Evolutionary conservation across 2,329 filamentous ascomycete species (phyloP), one percentile per base, ranked within the genome.

Genomic region (Botryotinia narcissicola): DNA sequence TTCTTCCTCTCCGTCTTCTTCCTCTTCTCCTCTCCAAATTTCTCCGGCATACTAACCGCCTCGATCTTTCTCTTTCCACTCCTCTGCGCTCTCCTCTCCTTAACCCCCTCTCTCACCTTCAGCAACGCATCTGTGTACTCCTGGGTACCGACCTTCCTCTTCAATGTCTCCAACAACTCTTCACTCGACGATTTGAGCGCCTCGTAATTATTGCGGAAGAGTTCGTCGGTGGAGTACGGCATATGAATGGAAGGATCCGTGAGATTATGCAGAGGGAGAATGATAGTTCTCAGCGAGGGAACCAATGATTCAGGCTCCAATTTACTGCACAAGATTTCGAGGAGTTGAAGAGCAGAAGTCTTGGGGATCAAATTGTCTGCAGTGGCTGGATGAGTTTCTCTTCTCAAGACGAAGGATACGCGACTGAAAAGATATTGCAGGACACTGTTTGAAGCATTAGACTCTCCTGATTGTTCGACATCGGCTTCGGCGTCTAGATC

Each of bases 51-150:
- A 68, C 88, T 88, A 37, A 99, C 90, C 18, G 93, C 93, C 81
- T 97, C 95, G 76, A 98, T 93, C 83, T 93, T 93, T 79, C 96
- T 89, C 88, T 99, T 99, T 76, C 87, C 89, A 71, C 92, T 89
- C 76, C 97, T 86, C 79, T 90, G 89, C 80, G 93, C 89, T 77
- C 96, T 87, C 79, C 91, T 89, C 76, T 87, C 87, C 79, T 88
- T 89, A n/a, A 96, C 90, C 25, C 87, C 88, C 70, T 92, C 90
- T 74, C 93, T 89, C 10, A 97, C 93, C 59, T 87, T 87, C 57
- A 93, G 83, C 80, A 98, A 86, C 63, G 91, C 87, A 72, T 87
- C 86, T n/a, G 95, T 90, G 83, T 95, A 99, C 75, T 89, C 89
- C 1, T 90, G 88, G 2, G 92, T 93, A 59, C 95, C 96, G 70